Evolutionary conservation across 2,329 filamentous ascomycete species (phyloP), one percentile per base, ranked within the genome.

Genomic region (Alternaria infectoria): DNA sequence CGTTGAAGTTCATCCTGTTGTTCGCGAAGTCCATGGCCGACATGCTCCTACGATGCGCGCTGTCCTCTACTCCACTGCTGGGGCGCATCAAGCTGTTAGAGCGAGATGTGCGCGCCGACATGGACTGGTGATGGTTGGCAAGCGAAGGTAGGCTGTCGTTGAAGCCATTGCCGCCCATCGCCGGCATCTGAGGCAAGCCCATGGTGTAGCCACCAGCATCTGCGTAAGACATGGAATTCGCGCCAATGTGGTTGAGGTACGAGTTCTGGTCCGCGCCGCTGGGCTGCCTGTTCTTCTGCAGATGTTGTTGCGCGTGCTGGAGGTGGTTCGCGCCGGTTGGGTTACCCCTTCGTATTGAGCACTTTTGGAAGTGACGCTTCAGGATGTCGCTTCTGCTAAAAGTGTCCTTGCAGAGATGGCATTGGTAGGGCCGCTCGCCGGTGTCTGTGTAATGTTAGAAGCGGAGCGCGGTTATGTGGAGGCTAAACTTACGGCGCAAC

Each of bases 331-430:
- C 93, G 73, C 94, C 94, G 15, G 93, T 97, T 58, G 96, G 95
- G 82, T 98, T 98, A 62, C 96, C 96, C 78, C 96, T 91, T 75
- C 96, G 90, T 69, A 97, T 93, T 43, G 96, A 97, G 84, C 96
- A 99, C 85, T 99, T 99, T 82, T 97, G 94, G 83, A 98, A 99
- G 83, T 99, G 96, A 69, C 96, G 93, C 86, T 99, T 99, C 75
- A 99, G 85, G 70, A 99, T 98, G 79, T 99, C 96, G 86, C 93
- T 97, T 80, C 96, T 91, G 52, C 93, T 97, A 83, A 99, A 99
- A 32, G 94, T 98, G 82, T 98, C 96, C 81, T 96, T 93, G 86
- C 96, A 99, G 55, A 99, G 86, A 70, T 97, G 93, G 83, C 96
- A 99, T 89, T 96, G 96, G 84, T 99, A 99, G 61, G 96, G 96